phyloP scores from a whole-genome alignment of 1,284 basidiomycete genomes.

The Malassezia cuniculi region DNA sequence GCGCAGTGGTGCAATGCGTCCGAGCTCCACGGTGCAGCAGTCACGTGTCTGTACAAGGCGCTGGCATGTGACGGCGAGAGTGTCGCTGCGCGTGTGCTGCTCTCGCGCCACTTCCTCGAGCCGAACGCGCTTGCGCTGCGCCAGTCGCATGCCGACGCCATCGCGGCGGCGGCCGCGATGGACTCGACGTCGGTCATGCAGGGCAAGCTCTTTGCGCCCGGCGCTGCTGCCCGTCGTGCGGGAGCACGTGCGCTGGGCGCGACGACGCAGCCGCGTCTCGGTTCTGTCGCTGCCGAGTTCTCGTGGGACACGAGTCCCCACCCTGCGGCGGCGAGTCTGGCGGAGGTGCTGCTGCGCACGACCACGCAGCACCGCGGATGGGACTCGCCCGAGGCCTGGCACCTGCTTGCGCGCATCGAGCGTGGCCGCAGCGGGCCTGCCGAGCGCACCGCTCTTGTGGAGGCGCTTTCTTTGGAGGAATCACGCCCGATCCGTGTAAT shows the following conservation, averaged over 20 bases:
- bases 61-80: slow-evolving; percentile 29
- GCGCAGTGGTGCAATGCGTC: slow-evolving; percentile 26
- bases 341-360: slow-evolving; percentile 33
- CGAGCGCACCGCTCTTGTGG: slow-evolving; percentile 21
- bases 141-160: slow-evolving; percentile 9
- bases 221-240: slow-evolving; percentile 3
- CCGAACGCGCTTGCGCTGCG: slow-evolving; percentile 5
- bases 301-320: slow-evolving; percentile 18
- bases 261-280: neutral
- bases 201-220: slow-evolving; percentile 1
- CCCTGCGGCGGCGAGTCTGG: slow-evolving; percentile 29
- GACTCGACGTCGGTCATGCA: neutral
- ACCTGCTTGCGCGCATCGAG: slow-evolving; percentile 29
- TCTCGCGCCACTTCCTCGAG: slow-evolving; percentile 33
- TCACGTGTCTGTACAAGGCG: slow-evolving; percentile 42
- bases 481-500: slow-evolving; percentile 22
- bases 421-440: slow-evolving; percentile 15
- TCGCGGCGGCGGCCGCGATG: slow-evolving; percentile 6
- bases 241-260: neutral
- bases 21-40: slow-evolving; percentile 17
- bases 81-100: slow-evolving; percentile 34
- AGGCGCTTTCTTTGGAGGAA: slow-evolving; percentile 33
- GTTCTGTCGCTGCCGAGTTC: slow-evolving; percentile 5
- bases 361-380: slow-evolving; percentile 27
- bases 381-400: slow-evolving; percentile 39